phyloP scores from a whole-genome alignment of 2,329 filamentous ascomycete genomes.

The Diaporthe vaccinii region DNA sequence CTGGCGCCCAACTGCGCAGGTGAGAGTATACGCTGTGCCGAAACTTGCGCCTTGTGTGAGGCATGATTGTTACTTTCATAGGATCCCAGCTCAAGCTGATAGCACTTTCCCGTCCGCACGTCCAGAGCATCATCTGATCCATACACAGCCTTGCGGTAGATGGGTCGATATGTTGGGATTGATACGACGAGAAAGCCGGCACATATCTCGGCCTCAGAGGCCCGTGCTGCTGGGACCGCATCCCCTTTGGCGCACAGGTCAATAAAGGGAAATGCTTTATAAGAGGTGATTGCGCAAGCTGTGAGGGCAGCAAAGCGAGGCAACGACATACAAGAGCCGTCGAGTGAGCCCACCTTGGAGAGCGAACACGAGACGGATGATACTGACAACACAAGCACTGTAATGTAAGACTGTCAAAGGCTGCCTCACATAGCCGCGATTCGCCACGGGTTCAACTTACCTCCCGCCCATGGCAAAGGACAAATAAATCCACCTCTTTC shows the following conservation, averaged over 20 bases:
- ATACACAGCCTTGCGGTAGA: background rate
- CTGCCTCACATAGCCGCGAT: no score
- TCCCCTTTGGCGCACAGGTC: background rate
- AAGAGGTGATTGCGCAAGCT: background rate
- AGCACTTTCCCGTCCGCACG: background rate
- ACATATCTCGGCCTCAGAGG: background rate
- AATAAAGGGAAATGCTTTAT: background rate
- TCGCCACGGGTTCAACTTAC: background rate
- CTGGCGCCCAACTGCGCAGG: background rate
- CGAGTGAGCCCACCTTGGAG: background rate
- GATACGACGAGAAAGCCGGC: slow-evolving; percentile 5
- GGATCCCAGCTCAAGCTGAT: no score
- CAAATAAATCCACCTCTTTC: background rate
- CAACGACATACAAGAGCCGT: background rate
- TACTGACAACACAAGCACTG: background rate
- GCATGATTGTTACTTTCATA: background rate
- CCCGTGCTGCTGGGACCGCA: background rate
- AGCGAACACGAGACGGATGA: background rate
- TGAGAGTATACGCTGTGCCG: background rate
- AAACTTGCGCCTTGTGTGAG: no score
- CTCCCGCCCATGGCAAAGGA: background rate
- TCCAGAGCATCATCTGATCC: background rate
- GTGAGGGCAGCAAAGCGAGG: background rate
- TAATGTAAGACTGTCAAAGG: background rate
- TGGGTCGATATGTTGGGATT: background rate